Evolutionary conservation across 768 basidiomycete genomes (phyloP), one percentile per base, ranked within the genome.

Genomic region (Exidia glandulosa): DNA sequence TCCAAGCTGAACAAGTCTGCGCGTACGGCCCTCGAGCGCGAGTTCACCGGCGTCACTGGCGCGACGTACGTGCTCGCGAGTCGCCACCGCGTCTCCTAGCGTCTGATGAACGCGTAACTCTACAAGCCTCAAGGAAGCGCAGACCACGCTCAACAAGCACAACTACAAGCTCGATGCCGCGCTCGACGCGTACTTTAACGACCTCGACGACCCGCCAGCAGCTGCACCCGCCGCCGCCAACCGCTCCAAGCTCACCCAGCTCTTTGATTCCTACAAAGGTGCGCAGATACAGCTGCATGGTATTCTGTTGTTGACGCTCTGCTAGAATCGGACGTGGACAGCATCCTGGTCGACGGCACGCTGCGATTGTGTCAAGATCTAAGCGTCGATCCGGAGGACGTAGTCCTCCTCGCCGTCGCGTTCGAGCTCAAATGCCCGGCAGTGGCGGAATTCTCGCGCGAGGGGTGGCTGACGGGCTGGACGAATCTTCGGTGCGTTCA

Each of bases 391-490:
- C 87, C 86, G 1, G 89, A 90, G 63, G 88, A 94, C 65, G 85
- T 89, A 27, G 88, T 91, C 7, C 75, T 94, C 57, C 79, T 94
- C 47, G 83, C 87, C 4, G 74, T 95, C 41, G 92, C 91, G 9
- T 90, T 79, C 66, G 88, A 92, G 66, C 79, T 92, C 29, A 85
- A 87, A 67, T 88, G 88, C 3, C 87, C 86, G 0, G 66, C 74
- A 61, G 75, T 94, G 57, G 90, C 88, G 1, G 76, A 79, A 60
- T 95, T 90, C 85, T 77, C 75, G 32, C 78, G 74, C 63, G 74
- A 81, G 61, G 85, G 83, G 0, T 94, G 90, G 90, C 65, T 82
- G 34, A 87, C 89, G 0, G 91, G 90, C 1, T 92, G 91, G 90
- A 87, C 84, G 70, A 69, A 66, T 14, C 72, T 88, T 34, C 81